Evolutionary conservation across 1,284 basidiomycete genomes (phyloP), one percentile per base, ranked within the genome.

Genomic region (Bjerkandera adusta): DNA sequence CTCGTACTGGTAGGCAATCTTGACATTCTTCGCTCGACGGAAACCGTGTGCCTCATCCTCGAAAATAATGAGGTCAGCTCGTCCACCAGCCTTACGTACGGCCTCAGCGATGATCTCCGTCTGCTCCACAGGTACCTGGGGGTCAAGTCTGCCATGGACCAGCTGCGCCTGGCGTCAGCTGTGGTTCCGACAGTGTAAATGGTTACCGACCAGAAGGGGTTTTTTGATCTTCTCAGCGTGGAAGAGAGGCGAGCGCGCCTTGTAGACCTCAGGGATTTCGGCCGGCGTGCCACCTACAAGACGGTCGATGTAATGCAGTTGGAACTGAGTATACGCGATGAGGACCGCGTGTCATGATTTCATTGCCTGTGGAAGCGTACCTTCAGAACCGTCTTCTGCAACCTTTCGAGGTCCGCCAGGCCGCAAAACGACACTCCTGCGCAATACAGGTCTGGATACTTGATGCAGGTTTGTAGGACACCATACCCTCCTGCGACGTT

Each of bases 401-500:
- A 62, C 16, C 52, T 55, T 2, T 47, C 50, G 15, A 76, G 54
- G 47, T 75, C 69, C 2, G 65, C 62, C 30, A 76, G 59, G 13
- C 74, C 74, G 47, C 64, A 75, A 36, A 54, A 57, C 1, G 67
- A 65, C 4, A 61, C 60, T 0, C 66, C 72, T 0, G 68, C 70
- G 0, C 59, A 60, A 49, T 69, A 73, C 2, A 42, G 35, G 15
- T 49, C 36, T 4, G 51, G 55, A 13, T 36, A 30, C 3, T 16
- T 44, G n/a, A 48, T 54, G 3, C 68, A 59, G 0, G 67, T 60
- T 0, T 64, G 65, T 4, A 77, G 68, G 0, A 69, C 68, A 1
- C 75, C 71, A 51, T 62, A 75, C 1, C 76, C 75, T 13, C 75
- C 74, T 0, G 69, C n/a, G n/a, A n/a, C n/a, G n/a, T n/a, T n/a